phyloP scores from a whole-genome alignment of 2,329 filamentous ascomycete genomes.

The Colletotrichum caudatum region DNA sequence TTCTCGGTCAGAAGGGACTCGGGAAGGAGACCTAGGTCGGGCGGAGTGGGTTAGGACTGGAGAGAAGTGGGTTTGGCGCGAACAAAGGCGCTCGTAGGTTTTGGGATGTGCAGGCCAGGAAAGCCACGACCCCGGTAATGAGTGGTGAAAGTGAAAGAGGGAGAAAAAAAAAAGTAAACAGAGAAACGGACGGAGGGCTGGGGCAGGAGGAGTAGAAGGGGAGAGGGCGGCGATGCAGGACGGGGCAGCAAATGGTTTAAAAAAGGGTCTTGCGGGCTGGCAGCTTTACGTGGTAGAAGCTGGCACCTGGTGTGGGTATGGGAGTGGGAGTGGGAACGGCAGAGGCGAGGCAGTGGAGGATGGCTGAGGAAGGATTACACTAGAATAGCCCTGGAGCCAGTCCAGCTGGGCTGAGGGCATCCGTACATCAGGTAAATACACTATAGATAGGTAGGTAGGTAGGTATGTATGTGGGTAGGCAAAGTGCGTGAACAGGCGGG shows the following conservation, averaged over 20 bases:
- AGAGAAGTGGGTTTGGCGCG: constrained; percentile 13
- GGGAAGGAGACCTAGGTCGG: constrained; percentile 16
- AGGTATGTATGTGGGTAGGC: constrained; percentile 13
- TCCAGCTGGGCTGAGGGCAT: constrained; percentile 30
- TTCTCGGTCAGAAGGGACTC: constrained; percentile 16
- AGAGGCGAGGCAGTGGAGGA: constrained; percentile 34
- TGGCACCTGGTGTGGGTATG: constrained; percentile 19
- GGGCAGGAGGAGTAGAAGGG: constrained; percentile 39
- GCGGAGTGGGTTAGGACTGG: constrained; percentile 6
- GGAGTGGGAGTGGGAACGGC: constrained; percentile 8
- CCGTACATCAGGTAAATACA: not conserved
- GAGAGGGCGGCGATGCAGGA: constrained; percentile 31
- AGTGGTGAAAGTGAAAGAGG: constrained; percentile 33
- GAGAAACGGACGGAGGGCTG: constrained; percentile 33
- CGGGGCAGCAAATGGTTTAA: constrained; percentile 42
- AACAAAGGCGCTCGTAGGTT: constrained; percentile 36
- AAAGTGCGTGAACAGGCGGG: not conserved
- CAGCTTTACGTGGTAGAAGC: constrained; percentile 30
- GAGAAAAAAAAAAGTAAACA: not conserved
- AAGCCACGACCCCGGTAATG: constrained; percentile 40
- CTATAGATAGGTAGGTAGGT: not conserved
- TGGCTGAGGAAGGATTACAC: constrained; percentile 36
- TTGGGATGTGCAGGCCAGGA: constrained; percentile 34
- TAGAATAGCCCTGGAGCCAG: constrained; percentile 39
- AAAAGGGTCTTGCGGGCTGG: constrained; percentile 40